Conservation (phyloP, 1,139 yeast genomes). For the Yamadazyma diospyri region DNA sequence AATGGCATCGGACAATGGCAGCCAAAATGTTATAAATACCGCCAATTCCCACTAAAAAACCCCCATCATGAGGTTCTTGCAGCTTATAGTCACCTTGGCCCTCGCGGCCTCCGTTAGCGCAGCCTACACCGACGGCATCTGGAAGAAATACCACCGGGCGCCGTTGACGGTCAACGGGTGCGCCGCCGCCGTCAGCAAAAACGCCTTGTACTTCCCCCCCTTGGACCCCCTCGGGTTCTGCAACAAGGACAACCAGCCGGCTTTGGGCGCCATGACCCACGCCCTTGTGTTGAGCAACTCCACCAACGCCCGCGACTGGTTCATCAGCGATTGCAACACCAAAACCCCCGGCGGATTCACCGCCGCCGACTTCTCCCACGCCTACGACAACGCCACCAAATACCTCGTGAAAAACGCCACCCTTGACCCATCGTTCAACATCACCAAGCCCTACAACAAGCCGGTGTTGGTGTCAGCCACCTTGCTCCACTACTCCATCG, state of each 20-base stretch:
- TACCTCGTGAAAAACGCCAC: conserved; percentile 21
- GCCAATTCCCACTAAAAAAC: too few species aligned
- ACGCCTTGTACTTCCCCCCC: conserved; percentile 24
- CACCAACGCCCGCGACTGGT: conserved; percentile 22
- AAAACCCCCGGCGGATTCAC: conserved; percentile 19
- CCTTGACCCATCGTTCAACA: conserved; percentile 26
- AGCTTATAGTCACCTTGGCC: background rate
- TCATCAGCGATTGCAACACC: conserved; percentile 18
- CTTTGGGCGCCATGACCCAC: conserved; percentile 37
- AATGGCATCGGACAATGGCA: too few species aligned
- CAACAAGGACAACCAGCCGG: conserved; percentile 30
- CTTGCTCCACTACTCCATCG: conserved; percentile 28
- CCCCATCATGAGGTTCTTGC: background rate
- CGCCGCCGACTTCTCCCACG: conserved; percentile 22
- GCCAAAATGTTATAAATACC: too few species aligned
- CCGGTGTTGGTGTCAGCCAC: conserved; percentile 25
- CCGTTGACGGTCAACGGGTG: conserved; percentile 5
- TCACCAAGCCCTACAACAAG: conserved; percentile 23
- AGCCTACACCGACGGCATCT: conserved; percentile 7
- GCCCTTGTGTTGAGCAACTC: conserved; percentile 28
- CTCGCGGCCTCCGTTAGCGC: conserved; percentile 2
- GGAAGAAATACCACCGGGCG: conserved; percentile 5
- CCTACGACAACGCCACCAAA: conserved; percentile 38
- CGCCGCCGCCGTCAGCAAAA: conserved; percentile 17
- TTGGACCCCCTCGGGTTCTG: conserved; percentile 28